phyloP scores from a whole-genome alignment of 2,329 filamentous ascomycete species.

The Claviceps digitariae region DNA sequence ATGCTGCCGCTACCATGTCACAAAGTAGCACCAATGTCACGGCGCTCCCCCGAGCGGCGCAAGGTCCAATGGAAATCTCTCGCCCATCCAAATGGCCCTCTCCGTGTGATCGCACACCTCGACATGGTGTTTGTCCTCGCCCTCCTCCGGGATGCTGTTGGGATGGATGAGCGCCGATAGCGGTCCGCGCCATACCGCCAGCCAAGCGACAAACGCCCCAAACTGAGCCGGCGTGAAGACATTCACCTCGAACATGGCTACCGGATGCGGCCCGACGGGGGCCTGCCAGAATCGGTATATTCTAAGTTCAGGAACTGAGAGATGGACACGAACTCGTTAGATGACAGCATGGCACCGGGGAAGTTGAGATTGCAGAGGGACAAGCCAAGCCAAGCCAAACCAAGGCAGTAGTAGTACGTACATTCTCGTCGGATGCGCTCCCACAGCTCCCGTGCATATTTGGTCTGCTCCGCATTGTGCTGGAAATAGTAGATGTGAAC shows the following conservation, averaged over 20 bases:
- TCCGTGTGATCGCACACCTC: slow-evolving; percentile 48
- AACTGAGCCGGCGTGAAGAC: slow-evolving; percentile 72
- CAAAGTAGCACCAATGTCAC: not conserved
- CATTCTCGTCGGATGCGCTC: slow-evolving; percentile 70
- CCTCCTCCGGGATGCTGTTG: slow-evolving; percentile 30
- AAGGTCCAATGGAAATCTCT: slow-evolving; percentile 41
- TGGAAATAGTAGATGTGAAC: slow-evolving; percentile 75
- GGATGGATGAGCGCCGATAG: slow-evolving; percentile 71
- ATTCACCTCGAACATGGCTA: slow-evolving; percentile 90
- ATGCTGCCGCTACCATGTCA: not conserved
- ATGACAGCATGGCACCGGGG: no score
- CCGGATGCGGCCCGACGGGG: slow-evolving; percentile 68
- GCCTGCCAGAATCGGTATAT: slow-evolving; percentile 67
- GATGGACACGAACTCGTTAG: not conserved
- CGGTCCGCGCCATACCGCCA: slow-evolving; percentile 68
- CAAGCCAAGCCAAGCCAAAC: no score
- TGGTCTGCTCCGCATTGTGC: slow-evolving; percentile 44
- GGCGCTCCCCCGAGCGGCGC: not conserved
- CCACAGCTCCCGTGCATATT: slow-evolving; percentile 60
- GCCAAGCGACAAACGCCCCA: slow-evolving; percentile 76
- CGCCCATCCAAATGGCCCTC: slow-evolving; percentile 27
- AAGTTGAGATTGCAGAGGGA: no score
- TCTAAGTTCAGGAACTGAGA: slow-evolving; percentile 64
- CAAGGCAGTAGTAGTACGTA: slow-evolving; percentile 23
- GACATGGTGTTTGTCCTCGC: slow-evolving; percentile 14